A percentile compares a stretch with the other conserved stretches of the same genome.
These are phyloP conservation scores for Metschnikowia lunata DNA, from an alignment of 805 yeast genomes.

Conservation along the genomic window DNA sequence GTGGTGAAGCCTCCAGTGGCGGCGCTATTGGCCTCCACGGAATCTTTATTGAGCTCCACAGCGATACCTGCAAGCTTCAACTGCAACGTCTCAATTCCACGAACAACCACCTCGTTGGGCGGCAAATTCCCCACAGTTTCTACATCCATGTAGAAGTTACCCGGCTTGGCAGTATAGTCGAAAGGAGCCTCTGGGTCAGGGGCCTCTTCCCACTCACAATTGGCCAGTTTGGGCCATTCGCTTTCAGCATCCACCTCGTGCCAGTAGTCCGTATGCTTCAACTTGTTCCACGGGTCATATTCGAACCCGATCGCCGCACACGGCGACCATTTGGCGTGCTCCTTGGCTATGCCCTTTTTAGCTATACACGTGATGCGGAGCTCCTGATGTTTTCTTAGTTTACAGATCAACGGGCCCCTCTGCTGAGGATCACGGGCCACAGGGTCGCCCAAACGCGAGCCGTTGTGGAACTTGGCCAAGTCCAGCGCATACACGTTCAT, in stretches of 20 bases:
- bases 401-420: slow-evolving; percentile 87
- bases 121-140: slow-evolving; percentile 89
- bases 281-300: slow-evolving; percentile 98
- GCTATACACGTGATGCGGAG: slow-evolving; percentile 87
- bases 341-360: slow-evolving; percentile 94
- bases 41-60: slow-evolving; percentile 54
- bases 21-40: slow-evolving; percentile 35
- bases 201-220: slow-evolving; percentile 94
- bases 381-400: slow-evolving; percentile 89
- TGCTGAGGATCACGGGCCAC: slow-evolving; percentile 71
- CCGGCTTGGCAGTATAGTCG: slow-evolving; percentile 79
- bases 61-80: slow-evolving; percentile 86
- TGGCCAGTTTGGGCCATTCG: slow-evolving; percentile 91
- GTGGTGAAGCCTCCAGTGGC: slow-evolving; percentile 48
- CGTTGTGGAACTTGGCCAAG: slow-evolving; percentile 44
- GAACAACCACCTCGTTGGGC: slow-evolving; percentile 83
- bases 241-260: slow-evolving; percentile 80
- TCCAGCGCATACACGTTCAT: slow-evolving; percentile 90
- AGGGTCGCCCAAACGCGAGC: slow-evolving; percentile 67
- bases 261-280: slow-evolving; percentile 96
- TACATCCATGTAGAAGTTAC: slow-evolving; percentile 78
- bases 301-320: slow-evolving; percentile 94
- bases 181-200: slow-evolving; percentile 84
- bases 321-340: slow-evolving; percentile 98
- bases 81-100: slow-evolving; percentile 82